phyloP scores from a whole-genome alignment of 345 rosid genomes.

The Populus pruinosa region DNA sequence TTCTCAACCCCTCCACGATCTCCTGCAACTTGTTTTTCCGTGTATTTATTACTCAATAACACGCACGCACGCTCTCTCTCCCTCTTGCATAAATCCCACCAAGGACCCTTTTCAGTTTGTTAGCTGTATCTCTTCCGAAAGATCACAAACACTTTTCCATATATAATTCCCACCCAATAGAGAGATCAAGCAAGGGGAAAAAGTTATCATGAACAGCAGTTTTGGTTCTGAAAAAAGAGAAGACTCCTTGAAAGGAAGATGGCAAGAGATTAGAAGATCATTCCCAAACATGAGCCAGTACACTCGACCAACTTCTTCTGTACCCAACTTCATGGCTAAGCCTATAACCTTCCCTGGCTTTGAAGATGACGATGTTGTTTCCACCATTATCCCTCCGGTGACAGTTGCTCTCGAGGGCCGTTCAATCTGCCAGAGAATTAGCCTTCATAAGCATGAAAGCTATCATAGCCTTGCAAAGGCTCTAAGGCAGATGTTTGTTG shows the following conservation, averaged over 20 bases:
- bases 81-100: slow-evolving; percentile 9
- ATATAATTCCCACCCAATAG: background rate
- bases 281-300: slow-evolving; percentile 15
- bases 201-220: slow-evolving; percentile 37
- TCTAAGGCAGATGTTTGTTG: slow-evolving; percentile 77
- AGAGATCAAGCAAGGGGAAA: background rate
- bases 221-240: slow-evolving; percentile 46
- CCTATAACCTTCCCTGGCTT: slow-evolving; percentile 36
- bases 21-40: slow-evolving; percentile 3
- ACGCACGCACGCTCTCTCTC: slow-evolving; percentile 1
- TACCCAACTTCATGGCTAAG: slow-evolving; percentile 27
- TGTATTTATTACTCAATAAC: background rate
- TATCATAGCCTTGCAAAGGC: slow-evolving; percentile 79
- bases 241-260: slow-evolving; percentile 47
- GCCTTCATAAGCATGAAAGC: slow-evolving; percentile 69
- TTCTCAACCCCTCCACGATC: slow-evolving; percentile 22
- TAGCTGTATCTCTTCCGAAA: background rate
- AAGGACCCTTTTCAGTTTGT: slow-evolving; percentile 25
- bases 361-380: slow-evolving; percentile 59
- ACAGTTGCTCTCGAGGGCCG: slow-evolving; percentile 89
- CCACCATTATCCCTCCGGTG: slow-evolving; percentile 67
- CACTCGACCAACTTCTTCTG: slow-evolving; percentile 23
- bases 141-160: background rate
- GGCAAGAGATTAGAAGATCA: slow-evolving; percentile 31
- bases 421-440: slow-evolving; percentile 81